These are phyloP conservation scores for Seminavis robusta DNA, from an alignment of 108 stramenopile genomes.

Conservation along the genomic window DNA sequence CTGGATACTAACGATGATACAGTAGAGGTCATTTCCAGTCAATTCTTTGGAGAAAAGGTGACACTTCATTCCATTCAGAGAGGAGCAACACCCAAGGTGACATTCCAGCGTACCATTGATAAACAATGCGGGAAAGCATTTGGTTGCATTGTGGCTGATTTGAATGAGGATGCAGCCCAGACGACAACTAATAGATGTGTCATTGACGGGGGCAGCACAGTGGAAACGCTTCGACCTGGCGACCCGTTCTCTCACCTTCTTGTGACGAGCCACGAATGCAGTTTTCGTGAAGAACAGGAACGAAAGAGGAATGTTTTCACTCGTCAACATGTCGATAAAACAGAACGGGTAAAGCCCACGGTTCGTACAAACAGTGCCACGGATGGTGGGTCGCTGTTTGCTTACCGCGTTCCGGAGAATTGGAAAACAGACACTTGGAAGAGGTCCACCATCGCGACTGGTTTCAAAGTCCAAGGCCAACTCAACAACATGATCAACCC, in stretches of 20 bases:
- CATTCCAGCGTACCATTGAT: conserved; percentile 72
- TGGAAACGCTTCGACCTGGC: conserved; percentile 42
- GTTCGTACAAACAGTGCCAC: too few species aligned
- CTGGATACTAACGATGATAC: conserved; percentile 82
- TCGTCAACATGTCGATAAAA: too few species aligned
- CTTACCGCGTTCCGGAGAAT: conserved; percentile 74
- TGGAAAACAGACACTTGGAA: conserved; percentile 83
- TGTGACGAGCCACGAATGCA: conserved; percentile 80
- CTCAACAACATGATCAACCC: conserved; percentile 92
- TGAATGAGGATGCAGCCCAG: conserved; percentile 25
- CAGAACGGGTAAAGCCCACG: too few species aligned
- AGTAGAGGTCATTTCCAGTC: conserved; percentile 86
- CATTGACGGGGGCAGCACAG: conserved; percentile 77
- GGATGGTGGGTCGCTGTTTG: conserved; percentile 87
- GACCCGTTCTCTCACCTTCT: conserved; percentile 74
- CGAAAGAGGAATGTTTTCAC: too few species aligned
- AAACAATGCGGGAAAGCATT: conserved; percentile 86
- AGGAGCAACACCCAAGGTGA: conserved; percentile 52
- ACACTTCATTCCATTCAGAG: conserved; percentile 76
- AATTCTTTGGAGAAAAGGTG: conserved; percentile 85
- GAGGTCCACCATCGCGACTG: conserved; percentile 80
- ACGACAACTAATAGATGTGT: conserved; percentile 14
- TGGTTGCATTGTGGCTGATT: conserved; percentile 80
- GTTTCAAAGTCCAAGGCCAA: conserved; percentile 85
- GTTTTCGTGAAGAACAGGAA: conserved; percentile 51